Percentiles rank a stretch among this genome's conserved stretches.
Evolutionary conservation across 2,329 filamentous ascomycete genomes (phyloP).

Genomic region (Cordyceps farinosa): DNA sequence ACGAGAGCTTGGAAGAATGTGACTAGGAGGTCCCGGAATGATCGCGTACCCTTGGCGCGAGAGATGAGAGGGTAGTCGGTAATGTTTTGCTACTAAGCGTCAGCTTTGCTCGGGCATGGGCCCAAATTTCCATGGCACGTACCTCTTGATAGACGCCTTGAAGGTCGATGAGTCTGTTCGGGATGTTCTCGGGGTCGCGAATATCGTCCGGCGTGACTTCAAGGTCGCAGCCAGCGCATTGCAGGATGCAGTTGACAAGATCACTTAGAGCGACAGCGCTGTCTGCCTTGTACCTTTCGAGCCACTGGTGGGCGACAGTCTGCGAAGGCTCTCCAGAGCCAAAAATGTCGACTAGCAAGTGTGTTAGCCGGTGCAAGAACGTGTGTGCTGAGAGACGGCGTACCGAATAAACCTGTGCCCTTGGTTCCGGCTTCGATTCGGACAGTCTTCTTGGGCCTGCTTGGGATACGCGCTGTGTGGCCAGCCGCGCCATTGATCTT

Average conservation of each 20-base stretch:
- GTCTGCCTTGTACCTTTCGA: slow-evolving; percentile 54
- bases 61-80: slow-evolving; percentile 91
- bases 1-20: slow-evolving; percentile 78
- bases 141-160: slow-evolving; percentile 83
- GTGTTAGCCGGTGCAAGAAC: slow-evolving; percentile 22
- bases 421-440: slow-evolving; percentile 50
- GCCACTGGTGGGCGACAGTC: slow-evolving; percentile 58
- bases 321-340: slow-evolving; percentile 54
- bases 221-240: slow-evolving; percentile 75
- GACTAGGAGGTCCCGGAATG: slow-evolving; percentile 74
- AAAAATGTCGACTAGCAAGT: slow-evolving; percentile 56
- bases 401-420: slow-evolving; percentile 55
- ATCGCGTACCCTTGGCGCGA: slow-evolving; percentile 68
- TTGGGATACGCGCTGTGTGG: slow-evolving; percentile 45
- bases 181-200: slow-evolving; percentile 81
- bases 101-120: neutral
- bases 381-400: slow-evolving; percentile 24
- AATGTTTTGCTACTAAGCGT: slow-evolving; percentile 58
- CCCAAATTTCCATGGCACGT: slow-evolving; percentile 27
- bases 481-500: slow-evolving; percentile 53
- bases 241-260: slow-evolving; percentile 63
- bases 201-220: slow-evolving; percentile 80
- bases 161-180: slow-evolving; percentile 75
- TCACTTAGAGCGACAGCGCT: slow-evolving; percentile 55
- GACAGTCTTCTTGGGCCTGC: slow-evolving; percentile 54